Evolutionary conservation across 2,329 filamentous ascomycete genomes (phyloP), one percentile per base, ranked within the genome.

Genomic region (Saccharata proteae): DNA sequence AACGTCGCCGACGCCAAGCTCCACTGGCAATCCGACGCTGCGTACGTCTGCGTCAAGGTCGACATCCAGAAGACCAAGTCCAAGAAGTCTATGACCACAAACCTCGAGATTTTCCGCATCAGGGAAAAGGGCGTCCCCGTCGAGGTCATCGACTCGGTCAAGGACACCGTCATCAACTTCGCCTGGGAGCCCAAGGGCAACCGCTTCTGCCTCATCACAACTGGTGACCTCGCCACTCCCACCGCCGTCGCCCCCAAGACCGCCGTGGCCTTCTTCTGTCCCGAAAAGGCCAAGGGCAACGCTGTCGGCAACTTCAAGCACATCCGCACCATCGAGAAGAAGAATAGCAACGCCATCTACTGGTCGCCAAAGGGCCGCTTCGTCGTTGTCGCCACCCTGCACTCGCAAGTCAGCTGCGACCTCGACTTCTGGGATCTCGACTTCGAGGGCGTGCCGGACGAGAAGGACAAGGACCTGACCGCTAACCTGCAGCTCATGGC

Each of bases 331-430:
- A 69, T 93, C 34, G 90, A 98, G 49, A 96, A 96, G 76, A 96
- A 96, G 76, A 96, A 92, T 64, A 93, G 81, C 72, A 98, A 98
- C 53, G 86, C 83, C 43, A 98, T 98, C 52, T 96, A 96, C 74
- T 98, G 90, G 90, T 93, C 85, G 13, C 90, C 90, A 15, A 83
- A 79, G 57, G 90, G 90, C 32, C 79, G 90, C 29, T 98, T 98
- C 51, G 88, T 96, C 21, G 78, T 96, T 27, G 76, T 98, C 34
- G 90, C 85, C 32, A 92, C 90, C 8, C 83, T 98, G 32, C 76
- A 82, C 59, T 94, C 86, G 49, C 78, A 85, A 54, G 83, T 93
- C 59, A 88, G 78, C 61, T 93, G 84, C 42, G 90, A 98, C 41
- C 75, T 98, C 38, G 90, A 98, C 54, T 98, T 98, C 65, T 96